Evolutionary conservation across 305 asterid genomes (phyloP).

Genomic region (Petunia hybrid): DNA sequence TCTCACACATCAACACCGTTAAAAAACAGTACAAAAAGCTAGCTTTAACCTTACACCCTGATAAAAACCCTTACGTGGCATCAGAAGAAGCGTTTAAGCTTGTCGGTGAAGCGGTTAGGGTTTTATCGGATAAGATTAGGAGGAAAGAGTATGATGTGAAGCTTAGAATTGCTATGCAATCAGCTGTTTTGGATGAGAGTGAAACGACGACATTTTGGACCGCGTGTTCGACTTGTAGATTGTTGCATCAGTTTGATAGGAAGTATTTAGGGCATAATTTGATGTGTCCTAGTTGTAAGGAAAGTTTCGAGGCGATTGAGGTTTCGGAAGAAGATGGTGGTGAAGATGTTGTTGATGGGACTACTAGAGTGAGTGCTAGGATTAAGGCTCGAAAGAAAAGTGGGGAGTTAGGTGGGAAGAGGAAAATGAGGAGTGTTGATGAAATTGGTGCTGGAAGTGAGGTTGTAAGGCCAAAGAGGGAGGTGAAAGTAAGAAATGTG

Average conservation of each 20-base stretch:
- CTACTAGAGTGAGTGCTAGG: constrained; percentile 63
- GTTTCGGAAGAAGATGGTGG: constrained; percentile 40
- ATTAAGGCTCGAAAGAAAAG: constrained; percentile 48
- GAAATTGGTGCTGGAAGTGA: constrained; percentile 36
- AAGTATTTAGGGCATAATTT: constrained; percentile 77
- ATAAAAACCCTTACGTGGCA: constrained; percentile 66
- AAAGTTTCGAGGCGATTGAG: constrained; percentile 75
- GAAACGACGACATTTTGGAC: constrained; percentile 59
- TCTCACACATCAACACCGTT: constrained; percentile 61
- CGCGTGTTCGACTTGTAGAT: constrained; percentile 63
- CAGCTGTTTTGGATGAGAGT: constrained; percentile 39
- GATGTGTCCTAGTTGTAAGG: constrained; percentile 74
- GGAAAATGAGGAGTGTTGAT: constrained; percentile 45
- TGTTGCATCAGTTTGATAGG: constrained; percentile 71
- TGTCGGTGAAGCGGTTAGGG: constrained; percentile 77
- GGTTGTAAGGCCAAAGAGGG: constrained; percentile 44
- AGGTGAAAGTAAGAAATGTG: constrained; percentile 32
- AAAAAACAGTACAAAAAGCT: constrained; percentile 81
- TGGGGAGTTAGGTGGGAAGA: neutral
- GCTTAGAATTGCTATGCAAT: constrained; percentile 77
- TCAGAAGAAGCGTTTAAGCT: constrained; percentile 86
- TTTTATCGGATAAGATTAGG: constrained; percentile 73
- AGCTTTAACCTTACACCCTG: constrained; percentile 82
- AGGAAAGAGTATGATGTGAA: constrained; percentile 75
- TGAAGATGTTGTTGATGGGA: constrained; percentile 34